A percentile compares a stretch with the other conserved stretches of the same genome.
Conservation (phyloP, 176 grass and related monocot species). For the Dactylis glomerata region DNA sequence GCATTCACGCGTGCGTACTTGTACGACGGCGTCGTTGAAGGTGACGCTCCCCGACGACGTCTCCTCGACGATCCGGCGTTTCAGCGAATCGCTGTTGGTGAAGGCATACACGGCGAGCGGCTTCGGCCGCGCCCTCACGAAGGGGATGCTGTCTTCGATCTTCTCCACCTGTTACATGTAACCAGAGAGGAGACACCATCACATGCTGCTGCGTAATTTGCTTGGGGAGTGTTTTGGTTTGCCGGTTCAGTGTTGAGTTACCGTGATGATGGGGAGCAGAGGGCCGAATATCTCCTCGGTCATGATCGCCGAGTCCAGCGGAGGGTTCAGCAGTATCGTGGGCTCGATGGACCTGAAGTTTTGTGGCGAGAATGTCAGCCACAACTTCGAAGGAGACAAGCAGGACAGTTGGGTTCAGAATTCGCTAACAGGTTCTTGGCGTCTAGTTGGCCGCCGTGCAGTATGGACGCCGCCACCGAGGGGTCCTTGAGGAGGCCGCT, state of each 20-base stretch:
- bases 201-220: background rate
- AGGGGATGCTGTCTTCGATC: constrained; percentile 82
- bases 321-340: constrained; percentile 84
- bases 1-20: constrained; percentile 26
- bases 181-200: background rate
- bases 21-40: constrained; percentile 81
- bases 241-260: background rate
- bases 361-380: background rate
- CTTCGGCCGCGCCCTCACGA: constrained; percentile 62
- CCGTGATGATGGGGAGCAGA: constrained; percentile 91
- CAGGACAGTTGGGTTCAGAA: background rate
- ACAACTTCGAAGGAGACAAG: background rate
- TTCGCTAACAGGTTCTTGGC: constrained; percentile 51
- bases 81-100: constrained; percentile 49
- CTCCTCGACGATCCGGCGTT: constrained; percentile 52
- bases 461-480: constrained; percentile 49
- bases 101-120: constrained; percentile 85
- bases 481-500: constrained; percentile 45
- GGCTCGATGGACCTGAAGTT: constrained; percentile 73
- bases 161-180: constrained; percentile 49
- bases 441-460: constrained; percentile 67
- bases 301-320: constrained; percentile 86
- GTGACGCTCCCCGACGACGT: constrained; percentile 77
- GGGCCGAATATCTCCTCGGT: constrained; percentile 95
- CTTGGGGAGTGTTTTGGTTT: background rate